Percentiles rank a stretch among this genome's conserved stretches.
Evolutionary conservation across 1,284 basidiomycete genomes (phyloP).

Genomic region (Cryptococcus floricola): DNA sequence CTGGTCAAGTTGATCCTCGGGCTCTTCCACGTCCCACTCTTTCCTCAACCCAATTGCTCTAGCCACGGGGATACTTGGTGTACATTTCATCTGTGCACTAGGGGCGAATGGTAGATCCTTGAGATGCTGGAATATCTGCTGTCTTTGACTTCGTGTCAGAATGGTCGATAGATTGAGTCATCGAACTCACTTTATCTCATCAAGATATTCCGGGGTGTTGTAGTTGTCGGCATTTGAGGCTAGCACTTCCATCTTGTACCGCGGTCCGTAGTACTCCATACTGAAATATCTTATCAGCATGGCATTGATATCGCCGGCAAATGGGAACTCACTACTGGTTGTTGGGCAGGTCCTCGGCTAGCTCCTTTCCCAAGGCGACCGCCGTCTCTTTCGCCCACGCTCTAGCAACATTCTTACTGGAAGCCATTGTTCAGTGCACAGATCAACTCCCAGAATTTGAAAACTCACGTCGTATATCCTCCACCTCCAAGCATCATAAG

Average conservation of each 20-base stretch:
- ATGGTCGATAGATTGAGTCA: neutral
- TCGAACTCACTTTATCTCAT: conserved; percentile 59
- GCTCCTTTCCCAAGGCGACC: conserved; percentile 79
- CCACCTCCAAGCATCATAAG: conserved; percentile 90
- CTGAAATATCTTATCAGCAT: conserved; percentile 12
- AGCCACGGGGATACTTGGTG: conserved; percentile 55
- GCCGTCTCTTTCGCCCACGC: conserved; percentile 97
- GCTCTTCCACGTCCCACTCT: conserved; percentile 41
- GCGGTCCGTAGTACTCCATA: conserved; percentile 95
- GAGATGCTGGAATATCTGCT: conserved; percentile 71
- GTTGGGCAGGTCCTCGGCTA: conserved; percentile 82
- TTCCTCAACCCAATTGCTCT: conserved; percentile 39
- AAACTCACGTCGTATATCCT: conserved; percentile 68
- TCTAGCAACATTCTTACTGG: conserved; percentile 78
- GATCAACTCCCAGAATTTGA: neutral
- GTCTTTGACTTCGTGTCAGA: conserved; percentile 47
- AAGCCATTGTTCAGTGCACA: neutral
- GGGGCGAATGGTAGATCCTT: conserved; percentile 75
- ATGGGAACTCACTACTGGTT: conserved; percentile 65
- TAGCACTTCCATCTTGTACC: conserved; percentile 86
- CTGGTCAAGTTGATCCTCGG: conserved; percentile 47
- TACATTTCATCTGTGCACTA: conserved; percentile 80
- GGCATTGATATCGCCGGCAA: neutral
- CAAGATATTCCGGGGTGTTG: conserved; percentile 80
- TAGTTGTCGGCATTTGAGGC: conserved; percentile 91